Evolutionary conservation across 768 basidiomycete species (phyloP).

Genomic region (Termitomyces sp.): DNA sequence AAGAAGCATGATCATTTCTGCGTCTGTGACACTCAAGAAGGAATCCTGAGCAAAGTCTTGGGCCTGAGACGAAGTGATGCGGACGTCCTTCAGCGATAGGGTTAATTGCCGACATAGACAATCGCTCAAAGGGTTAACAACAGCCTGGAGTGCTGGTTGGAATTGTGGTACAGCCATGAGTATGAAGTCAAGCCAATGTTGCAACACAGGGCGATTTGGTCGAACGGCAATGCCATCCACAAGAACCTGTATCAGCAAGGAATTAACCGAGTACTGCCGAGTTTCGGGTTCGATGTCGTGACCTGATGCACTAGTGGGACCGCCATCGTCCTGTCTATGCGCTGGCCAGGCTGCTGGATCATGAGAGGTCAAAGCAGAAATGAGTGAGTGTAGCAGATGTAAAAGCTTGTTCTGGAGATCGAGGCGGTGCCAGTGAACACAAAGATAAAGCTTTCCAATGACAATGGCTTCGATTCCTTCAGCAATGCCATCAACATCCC

Average conservation of each 20-base stretch:
- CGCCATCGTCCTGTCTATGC: constrained; percentile 23
- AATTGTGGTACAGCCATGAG: constrained; percentile 88
- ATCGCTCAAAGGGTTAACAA: constrained; percentile 71
- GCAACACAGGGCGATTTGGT: constrained; percentile 73
- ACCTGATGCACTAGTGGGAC: constrained; percentile 25
- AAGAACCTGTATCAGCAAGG: constrained; percentile 71
- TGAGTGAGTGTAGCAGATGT: constrained; percentile 82
- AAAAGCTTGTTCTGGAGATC: constrained; percentile 92
- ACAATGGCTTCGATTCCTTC: constrained; percentile 66
- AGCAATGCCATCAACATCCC: constrained; percentile 64
- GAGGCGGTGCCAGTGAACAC: constrained; percentile 60
- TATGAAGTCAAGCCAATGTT: constrained; percentile 97
- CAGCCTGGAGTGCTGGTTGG: constrained; percentile 59
- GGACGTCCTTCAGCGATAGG: constrained; percentile 46
- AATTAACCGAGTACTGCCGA: constrained; percentile 48
- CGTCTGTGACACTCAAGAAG: constrained; percentile 57
- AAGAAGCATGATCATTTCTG: constrained; percentile 79
- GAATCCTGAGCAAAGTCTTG: constrained; percentile 35
- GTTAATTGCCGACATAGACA: constrained; percentile 72
- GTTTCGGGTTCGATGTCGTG: constrained; percentile 27
- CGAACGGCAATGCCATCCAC: constrained; percentile 70
- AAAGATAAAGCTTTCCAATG: constrained; percentile 69
- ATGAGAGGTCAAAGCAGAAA: constrained; percentile 52
- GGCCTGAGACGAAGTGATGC: constrained; percentile 32
- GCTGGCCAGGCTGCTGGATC: constrained; percentile 24